Conservation (phyloP, 768 basidiomycete species). For the Mycena alexandri region DNA sequence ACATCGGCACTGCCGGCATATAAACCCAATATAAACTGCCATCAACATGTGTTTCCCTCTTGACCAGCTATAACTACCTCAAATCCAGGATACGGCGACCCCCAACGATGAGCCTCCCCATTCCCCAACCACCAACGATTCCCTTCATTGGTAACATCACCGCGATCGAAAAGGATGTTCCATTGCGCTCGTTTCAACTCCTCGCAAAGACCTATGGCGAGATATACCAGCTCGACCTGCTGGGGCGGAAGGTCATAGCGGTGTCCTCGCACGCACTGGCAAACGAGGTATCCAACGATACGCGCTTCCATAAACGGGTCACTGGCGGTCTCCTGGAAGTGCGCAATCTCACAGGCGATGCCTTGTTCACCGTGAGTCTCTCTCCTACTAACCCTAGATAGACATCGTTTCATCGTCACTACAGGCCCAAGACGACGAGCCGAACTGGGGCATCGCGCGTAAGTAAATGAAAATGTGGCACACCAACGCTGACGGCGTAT, state of each 20-base stretch:
- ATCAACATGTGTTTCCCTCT: too few species aligned
- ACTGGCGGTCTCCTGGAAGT: conserved; percentile 49
- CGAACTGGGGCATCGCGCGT: conserved; percentile 63
- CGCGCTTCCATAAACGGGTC: conserved; percentile 55
- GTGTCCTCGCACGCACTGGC: conserved; percentile 53
- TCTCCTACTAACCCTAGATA: background rate
- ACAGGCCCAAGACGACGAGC: conserved; percentile 55
- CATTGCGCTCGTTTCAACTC: conserved; percentile 49
- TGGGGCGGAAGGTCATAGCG: conserved; percentile 42
- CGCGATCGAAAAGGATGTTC: conserved; percentile 51
- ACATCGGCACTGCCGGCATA: too few species aligned
- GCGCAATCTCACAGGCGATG: conserved; percentile 55
- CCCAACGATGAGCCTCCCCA: conserved; percentile 49
- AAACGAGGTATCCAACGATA: conserved; percentile 59
- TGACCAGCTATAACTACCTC: too few species aligned
- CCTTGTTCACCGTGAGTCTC: conserved; percentile 53
- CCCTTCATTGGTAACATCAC: conserved; percentile 58
- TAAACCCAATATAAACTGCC: too few species aligned
- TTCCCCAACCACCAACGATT: conserved; percentile 57
- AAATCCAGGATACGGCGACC: too few species aligned
- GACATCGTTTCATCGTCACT: background rate
- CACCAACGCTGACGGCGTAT: background rate
- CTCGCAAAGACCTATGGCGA: conserved; percentile 55
- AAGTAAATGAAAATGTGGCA: conserved; percentile 24
- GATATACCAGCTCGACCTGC: conserved; percentile 54